Percentiles rank a stretch among this genome's conserved stretches.
Evolutionary conservation across 805 yeast genomes (phyloP).

Genomic region (Saturnispora halmiae): DNA sequence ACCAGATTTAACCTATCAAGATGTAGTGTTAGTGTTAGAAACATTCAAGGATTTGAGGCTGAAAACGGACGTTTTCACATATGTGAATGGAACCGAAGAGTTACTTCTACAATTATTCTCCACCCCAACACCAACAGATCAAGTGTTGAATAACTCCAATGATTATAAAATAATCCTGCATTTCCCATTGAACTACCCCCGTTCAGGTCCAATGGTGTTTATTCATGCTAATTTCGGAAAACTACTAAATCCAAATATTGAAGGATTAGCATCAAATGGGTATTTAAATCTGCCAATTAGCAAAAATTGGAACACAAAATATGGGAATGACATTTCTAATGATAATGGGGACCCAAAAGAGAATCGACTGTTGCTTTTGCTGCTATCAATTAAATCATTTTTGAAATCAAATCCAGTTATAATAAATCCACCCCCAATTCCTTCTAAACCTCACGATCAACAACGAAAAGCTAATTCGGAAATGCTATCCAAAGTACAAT

Average conservation of each 20-base stretch:
- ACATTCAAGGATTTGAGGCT: conserved; percentile 49
- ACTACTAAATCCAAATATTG: conserved; percentile 44
- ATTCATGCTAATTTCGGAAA: conserved; percentile 40
- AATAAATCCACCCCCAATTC: conserved; percentile 20
- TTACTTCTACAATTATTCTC: conserved; percentile 63
- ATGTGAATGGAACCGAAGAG: conserved; percentile 47
- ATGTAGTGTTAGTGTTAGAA: conserved; percentile 46
- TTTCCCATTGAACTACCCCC: conserved; percentile 68
- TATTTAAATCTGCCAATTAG: conserved; percentile 59
- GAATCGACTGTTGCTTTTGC: conserved; percentile 23
- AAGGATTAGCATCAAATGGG: conserved; percentile 57
- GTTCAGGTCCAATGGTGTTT: conserved; percentile 55
- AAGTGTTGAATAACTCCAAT: conserved; percentile 28
- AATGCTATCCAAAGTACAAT: conserved; percentile 1
- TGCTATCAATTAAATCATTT: conserved; percentile 13
- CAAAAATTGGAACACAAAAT: conserved; percentile 40
- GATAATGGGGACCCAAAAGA: conserved; percentile 20
- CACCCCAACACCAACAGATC: conserved; percentile 8
- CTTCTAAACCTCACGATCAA: conserved; percentile 21
- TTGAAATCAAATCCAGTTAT: not conserved
- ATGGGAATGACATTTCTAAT: conserved; percentile 19
- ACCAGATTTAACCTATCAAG: conserved; percentile 53
- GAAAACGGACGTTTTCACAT: conserved; percentile 55
- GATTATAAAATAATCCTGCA: conserved; percentile 33
- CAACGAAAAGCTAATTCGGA: not conserved